Percentiles rank a stretch among this genome's conserved stretches.
Evolutionary conservation across 352 stramenopile genomes (phyloP).

Genomic region (Globisporangium apiculatum): DNA sequence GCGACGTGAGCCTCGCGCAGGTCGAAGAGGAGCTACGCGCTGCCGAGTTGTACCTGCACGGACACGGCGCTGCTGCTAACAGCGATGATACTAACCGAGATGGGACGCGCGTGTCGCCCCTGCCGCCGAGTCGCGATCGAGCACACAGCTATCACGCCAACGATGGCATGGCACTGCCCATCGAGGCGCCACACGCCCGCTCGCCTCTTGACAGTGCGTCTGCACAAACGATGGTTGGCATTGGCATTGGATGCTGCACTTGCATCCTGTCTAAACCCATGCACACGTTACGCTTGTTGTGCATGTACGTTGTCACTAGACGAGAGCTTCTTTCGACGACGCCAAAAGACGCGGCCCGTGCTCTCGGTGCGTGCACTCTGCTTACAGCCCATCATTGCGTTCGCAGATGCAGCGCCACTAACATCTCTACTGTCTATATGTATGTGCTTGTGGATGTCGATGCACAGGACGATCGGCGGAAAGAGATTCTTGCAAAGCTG

Average conservation of each 20-base stretch:
- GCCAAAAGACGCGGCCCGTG: constrained; percentile 23
- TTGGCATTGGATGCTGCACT: not conserved
- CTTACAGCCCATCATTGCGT: too few species aligned
- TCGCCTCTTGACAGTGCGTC: not conserved
- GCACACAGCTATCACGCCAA: not conserved
- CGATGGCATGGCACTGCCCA: not conserved
- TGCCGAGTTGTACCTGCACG: constrained; percentile 52
- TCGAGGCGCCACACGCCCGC: not conserved
- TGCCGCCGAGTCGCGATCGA: not conserved
- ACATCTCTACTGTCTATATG: too few species aligned
- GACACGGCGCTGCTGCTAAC: constrained; percentile 1
- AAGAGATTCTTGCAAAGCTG: constrained; percentile 62
- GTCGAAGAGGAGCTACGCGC: constrained; percentile 60
- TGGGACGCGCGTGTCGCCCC: too few species aligned
- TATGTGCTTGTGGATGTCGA: not conserved
- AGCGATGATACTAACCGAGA: not conserved
- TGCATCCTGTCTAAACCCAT: too few species aligned
- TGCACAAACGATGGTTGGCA: too few species aligned
- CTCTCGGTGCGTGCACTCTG: constrained; percentile 22
- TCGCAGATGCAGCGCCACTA: too few species aligned
- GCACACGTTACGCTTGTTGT: too few species aligned
- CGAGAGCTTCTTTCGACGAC: constrained; percentile 19
- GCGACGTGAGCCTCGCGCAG: constrained; percentile 39
- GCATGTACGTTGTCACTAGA: not conserved
- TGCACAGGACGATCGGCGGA: constrained; percentile 45